A percentile compares a stretch with the other conserved stretches of the same genome.
These are phyloP conservation scores for Trematosphaeria pertusa DNA, from an alignment of 2,329 filamentous ascomycete genomes.

Conservation along the genomic window DNA sequence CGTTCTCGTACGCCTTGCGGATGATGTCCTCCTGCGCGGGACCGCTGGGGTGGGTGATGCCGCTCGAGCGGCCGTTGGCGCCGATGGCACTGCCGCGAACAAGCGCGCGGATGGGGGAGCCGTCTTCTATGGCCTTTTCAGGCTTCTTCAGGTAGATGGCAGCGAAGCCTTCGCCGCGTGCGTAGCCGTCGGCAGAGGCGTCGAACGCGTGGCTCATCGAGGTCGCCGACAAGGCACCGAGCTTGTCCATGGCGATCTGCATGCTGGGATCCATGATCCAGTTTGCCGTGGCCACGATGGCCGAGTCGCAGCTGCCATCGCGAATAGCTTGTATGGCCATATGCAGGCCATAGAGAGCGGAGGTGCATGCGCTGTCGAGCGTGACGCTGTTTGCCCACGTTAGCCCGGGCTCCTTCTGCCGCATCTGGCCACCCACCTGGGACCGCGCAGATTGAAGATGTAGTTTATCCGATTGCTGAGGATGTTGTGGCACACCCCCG, in stretches of 20 bases:
- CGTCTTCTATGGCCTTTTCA: conserved; percentile 9
- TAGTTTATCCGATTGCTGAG: conserved; percentile 36
- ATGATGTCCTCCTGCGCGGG: conserved; percentile 27
- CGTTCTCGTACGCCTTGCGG: conserved; percentile 23
- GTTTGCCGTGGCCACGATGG: conserved; percentile 29
- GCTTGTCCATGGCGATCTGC: conserved; percentile 17
- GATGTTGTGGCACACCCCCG: background rate
- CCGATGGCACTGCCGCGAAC: conserved; percentile 24
- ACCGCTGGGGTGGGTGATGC: conserved; percentile 26
- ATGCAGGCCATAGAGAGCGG: conserved; percentile 33
- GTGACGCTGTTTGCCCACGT: too few species aligned
- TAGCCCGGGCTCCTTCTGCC: too few species aligned
- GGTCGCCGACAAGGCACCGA: conserved; percentile 28
- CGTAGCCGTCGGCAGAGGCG: conserved; percentile 30
- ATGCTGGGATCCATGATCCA: conserved; percentile 18
- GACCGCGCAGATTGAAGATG: conserved; percentile 36
- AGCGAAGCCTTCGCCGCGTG: conserved; percentile 25
- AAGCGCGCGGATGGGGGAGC: conserved; percentile 22
- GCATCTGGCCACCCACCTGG: conserved; percentile 19
- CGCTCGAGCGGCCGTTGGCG: conserved; percentile 20
- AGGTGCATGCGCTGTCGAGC: conserved; percentile 35
- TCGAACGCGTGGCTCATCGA: conserved; percentile 30
- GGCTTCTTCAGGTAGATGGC: conserved; percentile 24
- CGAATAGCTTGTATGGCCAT: conserved; percentile 23
- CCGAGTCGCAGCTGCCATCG: conserved; percentile 27